These are phyloP conservation scores for Ustilago hordei DNA, from an alignment of 1,284 basidiomycete genomes.

Conservation along the genomic window DNA sequence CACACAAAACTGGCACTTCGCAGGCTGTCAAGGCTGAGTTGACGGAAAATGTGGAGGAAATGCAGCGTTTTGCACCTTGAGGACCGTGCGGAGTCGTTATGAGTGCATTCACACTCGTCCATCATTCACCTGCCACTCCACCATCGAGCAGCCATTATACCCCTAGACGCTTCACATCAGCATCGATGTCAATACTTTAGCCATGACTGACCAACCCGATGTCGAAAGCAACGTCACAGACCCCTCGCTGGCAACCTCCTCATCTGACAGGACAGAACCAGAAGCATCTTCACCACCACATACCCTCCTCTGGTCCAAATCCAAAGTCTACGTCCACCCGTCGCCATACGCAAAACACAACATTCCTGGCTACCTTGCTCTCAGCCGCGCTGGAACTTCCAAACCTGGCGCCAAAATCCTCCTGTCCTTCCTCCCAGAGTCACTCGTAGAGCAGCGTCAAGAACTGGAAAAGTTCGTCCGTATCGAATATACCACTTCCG, in stretches of 20 bases:
- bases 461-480: conserved; percentile 84
- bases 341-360: conserved; percentile 91
- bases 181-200: background rate
- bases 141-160: background rate
- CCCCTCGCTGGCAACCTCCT: background rate
- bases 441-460: conserved; percentile 74
- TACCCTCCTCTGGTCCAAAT: conserved; percentile 52
- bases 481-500: conserved; percentile 78
- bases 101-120: background rate
- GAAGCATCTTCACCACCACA: conserved; percentile 14
- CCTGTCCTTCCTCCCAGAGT: conserved; percentile 74
- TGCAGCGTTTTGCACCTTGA: background rate
- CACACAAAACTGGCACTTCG: background rate
- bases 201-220: conserved; percentile 11
- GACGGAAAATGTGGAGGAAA: conserved; percentile 13
- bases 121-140: background rate
- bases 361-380: conserved; percentile 81
- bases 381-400: conserved; percentile 32
- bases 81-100: conserved; percentile 8
- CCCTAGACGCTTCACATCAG: background rate
- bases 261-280: background rate
- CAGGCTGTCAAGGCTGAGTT: conserved; percentile 14
- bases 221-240: background rate
- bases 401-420: conserved; percentile 38
- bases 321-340: conserved; percentile 75